Conservation (phyloP, 2,329 filamentous ascomycete genomes). For the Penicillium sp. region DNA sequence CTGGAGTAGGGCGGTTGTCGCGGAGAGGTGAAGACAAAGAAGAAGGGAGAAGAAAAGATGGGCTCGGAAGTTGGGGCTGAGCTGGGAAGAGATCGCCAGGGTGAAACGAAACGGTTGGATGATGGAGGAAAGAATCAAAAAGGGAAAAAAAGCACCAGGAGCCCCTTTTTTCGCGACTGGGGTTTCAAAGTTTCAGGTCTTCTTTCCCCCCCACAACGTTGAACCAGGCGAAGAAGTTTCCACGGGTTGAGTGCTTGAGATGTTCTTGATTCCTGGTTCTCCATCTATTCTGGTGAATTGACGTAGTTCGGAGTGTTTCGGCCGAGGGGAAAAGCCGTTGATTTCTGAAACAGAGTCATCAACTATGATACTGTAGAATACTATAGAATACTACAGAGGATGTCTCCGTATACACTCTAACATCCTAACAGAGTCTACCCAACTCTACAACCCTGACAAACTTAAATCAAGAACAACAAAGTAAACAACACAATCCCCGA, state of each 20-base stretch:
- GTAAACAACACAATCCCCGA: background rate
- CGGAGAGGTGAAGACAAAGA: slow-evolving; percentile 18
- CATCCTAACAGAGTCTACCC: background rate
- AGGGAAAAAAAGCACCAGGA: background rate
- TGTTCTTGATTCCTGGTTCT: background rate
- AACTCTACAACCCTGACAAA: background rate
- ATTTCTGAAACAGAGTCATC: too few species aligned
- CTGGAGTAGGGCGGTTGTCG: slow-evolving; percentile 13
- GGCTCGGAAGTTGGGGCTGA: slow-evolving; percentile 33
- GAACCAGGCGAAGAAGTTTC: slow-evolving; percentile 19
- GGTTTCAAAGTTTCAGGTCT: slow-evolving; percentile 24
- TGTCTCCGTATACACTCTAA: too few species aligned
- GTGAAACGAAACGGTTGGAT: slow-evolving; percentile 23
- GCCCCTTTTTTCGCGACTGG: slow-evolving; percentile 20
- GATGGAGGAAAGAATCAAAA: background rate
- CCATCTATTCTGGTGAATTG: too few species aligned
- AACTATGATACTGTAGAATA: background rate
- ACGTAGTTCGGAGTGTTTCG: background rate
- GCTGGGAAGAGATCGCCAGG: slow-evolving; percentile 35
- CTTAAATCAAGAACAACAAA: background rate
- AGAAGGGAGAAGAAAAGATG: slow-evolving; percentile 6
- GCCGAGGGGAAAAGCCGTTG: background rate
- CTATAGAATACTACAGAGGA: too few species aligned
- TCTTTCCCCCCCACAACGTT: too few species aligned
- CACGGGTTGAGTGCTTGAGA: background rate